Base-by-base conservation (phyloP, 345 rosid species). In the Trapa incisa region DNA sequence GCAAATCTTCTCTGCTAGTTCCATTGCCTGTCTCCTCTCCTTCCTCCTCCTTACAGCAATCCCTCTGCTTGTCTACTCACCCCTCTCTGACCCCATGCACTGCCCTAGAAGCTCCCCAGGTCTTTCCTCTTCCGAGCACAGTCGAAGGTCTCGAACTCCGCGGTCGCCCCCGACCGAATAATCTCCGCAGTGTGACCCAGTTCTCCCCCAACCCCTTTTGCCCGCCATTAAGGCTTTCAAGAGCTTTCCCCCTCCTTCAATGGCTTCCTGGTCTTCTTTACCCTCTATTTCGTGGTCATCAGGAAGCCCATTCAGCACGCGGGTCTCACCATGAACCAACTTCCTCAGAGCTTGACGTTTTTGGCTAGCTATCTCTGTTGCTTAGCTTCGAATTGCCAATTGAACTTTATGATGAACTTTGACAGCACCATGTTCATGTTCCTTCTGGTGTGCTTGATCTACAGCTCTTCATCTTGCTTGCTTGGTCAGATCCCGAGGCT, bases 341-440 rank as follows among this genome's bases (percentile, higher is more conserved):
- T 39, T 13, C 48, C 17, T 65, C 29, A 50, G 6, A 15, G 29
- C 4, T 47, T 14, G 6, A 50, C 22, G 16, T 50, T 50, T 22
- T 50, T n/a, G 43, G 7, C 43, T 41, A 5, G 4, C 56, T 50
- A 6, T 2, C 56, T 50, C 56, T 16, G 64, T 32, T 29, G 3
- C 13, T 22, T 58, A 32, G 35, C 38, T 17, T 56, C 4, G 43
- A 41, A 8, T 41, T 41, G 43, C 43, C 43, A 41, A 52, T 75
- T 90, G 75, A 95, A 94, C 76, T 70, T 94, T 80, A n/a, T 90
- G 71, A 88, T 94, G 97, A 94, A 92, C 73, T 72, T 90, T 80
- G 99, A 94, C 72, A 90, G 97, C 73, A 88, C 99, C 11, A 91
- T 90, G 50, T 93, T 93, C 70, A 73, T 93, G 84, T 88, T 80